These are phyloP conservation scores for Corymbia maculata DNA, from an alignment of 345 rosid species.

Conservation along the genomic window DNA sequence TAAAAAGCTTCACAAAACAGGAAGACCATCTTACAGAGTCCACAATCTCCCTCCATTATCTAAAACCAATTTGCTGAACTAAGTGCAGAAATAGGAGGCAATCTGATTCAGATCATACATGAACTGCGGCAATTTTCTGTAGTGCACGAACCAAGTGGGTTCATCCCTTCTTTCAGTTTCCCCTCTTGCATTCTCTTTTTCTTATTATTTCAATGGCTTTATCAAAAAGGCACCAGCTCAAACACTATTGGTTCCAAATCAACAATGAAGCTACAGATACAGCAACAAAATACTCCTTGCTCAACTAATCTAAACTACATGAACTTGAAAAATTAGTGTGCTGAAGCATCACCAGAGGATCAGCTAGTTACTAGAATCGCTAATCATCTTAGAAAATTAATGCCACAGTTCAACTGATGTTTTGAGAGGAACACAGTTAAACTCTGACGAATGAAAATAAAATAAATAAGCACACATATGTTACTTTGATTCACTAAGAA, in stretches of 20 bases:
- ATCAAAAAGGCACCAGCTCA: neutral
- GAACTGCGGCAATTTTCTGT: neutral
- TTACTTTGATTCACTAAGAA: neutral
- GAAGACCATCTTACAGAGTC: neutral
- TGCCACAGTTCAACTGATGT: neutral
- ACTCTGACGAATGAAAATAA: neutral
- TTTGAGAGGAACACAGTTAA: neutral
- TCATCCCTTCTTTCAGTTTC: neutral
- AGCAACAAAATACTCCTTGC: neutral
- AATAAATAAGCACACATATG: neutral
- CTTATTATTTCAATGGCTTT: neutral
- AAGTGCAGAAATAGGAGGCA: neutral
- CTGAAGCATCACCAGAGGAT: neutral
- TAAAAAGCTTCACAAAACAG: neutral
- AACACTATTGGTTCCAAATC: neutral
- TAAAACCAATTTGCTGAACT: neutral
- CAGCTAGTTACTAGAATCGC: neutral
- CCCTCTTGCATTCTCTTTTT: neutral
- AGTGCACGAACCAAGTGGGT: neutral
- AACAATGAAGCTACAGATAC: neutral
- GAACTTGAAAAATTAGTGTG: neutral
- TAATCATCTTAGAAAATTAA: neutral
- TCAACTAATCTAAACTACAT: neutral
- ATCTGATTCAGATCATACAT: neutral
- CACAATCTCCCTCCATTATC: neutral